These are phyloP conservation scores for Blastocystis hominis DNA, from an alignment of 352 stramenopile genomes.

Conservation along the genomic window DNA sequence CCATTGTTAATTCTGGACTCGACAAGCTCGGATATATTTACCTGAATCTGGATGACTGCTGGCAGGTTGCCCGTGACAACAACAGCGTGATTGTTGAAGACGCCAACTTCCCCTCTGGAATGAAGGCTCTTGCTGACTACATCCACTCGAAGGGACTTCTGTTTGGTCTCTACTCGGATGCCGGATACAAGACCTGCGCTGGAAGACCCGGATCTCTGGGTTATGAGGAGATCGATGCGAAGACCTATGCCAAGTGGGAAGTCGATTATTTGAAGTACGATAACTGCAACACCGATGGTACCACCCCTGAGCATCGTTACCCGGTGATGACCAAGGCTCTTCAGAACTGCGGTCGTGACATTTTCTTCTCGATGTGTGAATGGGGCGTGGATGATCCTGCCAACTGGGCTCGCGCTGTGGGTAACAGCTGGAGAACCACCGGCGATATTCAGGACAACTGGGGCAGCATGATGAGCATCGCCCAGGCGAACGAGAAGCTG, in stretches of 20 bases:
- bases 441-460: constrained; percentile 64
- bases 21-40: constrained; percentile 59
- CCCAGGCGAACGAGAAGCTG: constrained; percentile 61
- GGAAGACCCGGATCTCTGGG: constrained; percentile 60
- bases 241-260: constrained; percentile 62
- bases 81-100: constrained; percentile 58
- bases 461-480: constrained; percentile 60
- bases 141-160: constrained; percentile 61
- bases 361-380: constrained; percentile 61
- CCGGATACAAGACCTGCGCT: constrained; percentile 60
- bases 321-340: constrained; percentile 59
- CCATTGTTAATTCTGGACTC: constrained; percentile 58
- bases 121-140: constrained; percentile 61
- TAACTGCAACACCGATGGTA: constrained; percentile 60
- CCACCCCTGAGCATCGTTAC: constrained; percentile 56
- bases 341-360: constrained; percentile 49
- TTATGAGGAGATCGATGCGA: constrained; percentile 63
- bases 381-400: constrained; percentile 59
- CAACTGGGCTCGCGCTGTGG: constrained; percentile 59
- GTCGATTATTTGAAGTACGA: constrained; percentile 63
- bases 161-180: constrained; percentile 61
- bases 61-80: constrained; percentile 57
- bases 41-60: constrained; percentile 62
- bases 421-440: constrained; percentile 66
- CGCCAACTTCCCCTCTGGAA: constrained; percentile 61